Evolutionary conservation across 2,329 filamentous ascomycete genomes (phyloP).

Genomic region (Colletotrichum tabaci): DNA sequence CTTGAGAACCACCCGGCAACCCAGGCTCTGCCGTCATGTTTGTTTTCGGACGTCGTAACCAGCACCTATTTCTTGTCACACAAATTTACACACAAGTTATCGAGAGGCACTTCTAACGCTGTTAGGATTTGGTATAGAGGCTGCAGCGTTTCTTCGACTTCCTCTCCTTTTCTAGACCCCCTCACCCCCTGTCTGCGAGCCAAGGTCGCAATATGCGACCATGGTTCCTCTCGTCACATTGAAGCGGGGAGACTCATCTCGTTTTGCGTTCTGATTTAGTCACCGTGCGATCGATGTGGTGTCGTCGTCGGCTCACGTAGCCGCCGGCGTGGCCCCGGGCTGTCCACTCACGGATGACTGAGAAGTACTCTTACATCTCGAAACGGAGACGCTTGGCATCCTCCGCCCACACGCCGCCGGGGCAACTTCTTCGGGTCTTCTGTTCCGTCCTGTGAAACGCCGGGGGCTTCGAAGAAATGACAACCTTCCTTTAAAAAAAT

Average conservation of each 20-base stretch:
- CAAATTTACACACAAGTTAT: not conserved
- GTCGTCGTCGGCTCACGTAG: not conserved
- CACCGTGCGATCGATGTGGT: not conserved
- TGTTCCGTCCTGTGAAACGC: constrained; percentile 21
- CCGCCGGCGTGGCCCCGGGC: not conserved
- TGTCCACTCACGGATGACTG: too few relatives aligned
- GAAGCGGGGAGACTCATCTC: not conserved
- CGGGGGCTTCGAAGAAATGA: constrained; percentile 13
- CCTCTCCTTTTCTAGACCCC: not conserved
- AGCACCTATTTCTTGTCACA: not conserved
- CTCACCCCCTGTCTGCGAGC: not conserved
- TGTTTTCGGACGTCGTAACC: not conserved
- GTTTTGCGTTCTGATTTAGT: not conserved
- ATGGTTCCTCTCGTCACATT: not conserved
- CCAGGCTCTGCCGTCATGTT: constrained; percentile 1
- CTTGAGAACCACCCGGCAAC: constrained; percentile 4
- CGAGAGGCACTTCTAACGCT: not conserved
- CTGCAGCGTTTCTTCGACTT: constrained; percentile 5
- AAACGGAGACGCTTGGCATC: not conserved
- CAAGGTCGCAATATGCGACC: not conserved
- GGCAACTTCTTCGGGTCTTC: not conserved
- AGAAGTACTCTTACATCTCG: not conserved
- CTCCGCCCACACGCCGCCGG: not conserved
- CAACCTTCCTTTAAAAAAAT: not conserved
- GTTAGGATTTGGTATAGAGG: not conserved